A percentile compares a stretch with the other conserved stretches of the same genome.
Conservation (phyloP, 192 early-diverging fungal genomes). For the Backusella morwellensis region DNA sequence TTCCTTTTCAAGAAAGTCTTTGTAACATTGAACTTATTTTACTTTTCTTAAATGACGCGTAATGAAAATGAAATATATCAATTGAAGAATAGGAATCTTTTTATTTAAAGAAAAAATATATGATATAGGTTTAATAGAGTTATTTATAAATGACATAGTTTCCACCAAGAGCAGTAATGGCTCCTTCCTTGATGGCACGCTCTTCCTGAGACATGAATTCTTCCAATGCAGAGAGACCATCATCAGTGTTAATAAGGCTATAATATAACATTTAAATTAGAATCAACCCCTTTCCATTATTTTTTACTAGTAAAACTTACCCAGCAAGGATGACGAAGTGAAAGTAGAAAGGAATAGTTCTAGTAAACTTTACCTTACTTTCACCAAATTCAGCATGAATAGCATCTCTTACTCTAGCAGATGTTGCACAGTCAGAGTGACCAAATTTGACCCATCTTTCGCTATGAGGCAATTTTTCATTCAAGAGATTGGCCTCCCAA, state of each 20-base stretch:
- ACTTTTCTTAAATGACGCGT: no score
- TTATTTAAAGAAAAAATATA: not conserved
- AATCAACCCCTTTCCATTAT: not conserved
- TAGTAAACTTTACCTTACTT: not conserved
- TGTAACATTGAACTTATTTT: no score
- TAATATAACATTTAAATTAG: not conserved
- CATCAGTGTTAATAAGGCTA: not conserved
- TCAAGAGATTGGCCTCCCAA: not conserved
- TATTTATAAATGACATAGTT: not conserved
- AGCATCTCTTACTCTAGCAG: not conserved
- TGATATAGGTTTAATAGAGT: not conserved
- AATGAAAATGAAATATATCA: no score
- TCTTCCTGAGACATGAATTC: not conserved
- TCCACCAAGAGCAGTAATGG: not conserved
- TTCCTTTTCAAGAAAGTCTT: not conserved
- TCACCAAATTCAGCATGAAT: constrained; percentile 6
- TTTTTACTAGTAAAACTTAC: not conserved
- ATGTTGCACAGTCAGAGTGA: not conserved
- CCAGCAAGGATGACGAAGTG: not conserved
- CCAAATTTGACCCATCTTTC: not conserved
- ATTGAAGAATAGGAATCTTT: not conserved
- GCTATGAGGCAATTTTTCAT: not conserved
- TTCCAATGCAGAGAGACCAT: not conserved
- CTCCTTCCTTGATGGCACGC: not conserved
- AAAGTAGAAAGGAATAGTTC: not conserved